Conservation (phyloP, 495 filamentous ascomycete genomes). For the Hypoxylon trugodes region DNA sequence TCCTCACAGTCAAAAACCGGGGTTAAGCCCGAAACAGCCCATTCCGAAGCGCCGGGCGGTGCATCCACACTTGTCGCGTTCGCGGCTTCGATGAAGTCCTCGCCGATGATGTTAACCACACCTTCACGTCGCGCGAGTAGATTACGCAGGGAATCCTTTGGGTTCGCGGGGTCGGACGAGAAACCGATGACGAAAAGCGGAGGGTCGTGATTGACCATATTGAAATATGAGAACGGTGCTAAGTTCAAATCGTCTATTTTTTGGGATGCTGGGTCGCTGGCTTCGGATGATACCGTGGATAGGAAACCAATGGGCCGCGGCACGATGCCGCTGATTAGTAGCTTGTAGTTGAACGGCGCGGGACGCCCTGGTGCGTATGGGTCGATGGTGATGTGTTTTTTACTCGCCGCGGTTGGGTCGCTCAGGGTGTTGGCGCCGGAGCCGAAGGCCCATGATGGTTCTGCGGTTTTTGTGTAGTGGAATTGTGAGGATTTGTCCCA, state of each 20-base stretch:
- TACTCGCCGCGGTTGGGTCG: conserved; percentile 57
- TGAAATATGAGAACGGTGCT: conserved; percentile 86
- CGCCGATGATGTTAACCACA: conserved; percentile 86
- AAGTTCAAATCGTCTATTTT: too few species aligned
- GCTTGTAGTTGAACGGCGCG: conserved; percentile 83
- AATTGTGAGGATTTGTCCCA: conserved; percentile 65
- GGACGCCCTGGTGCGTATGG: conserved; percentile 78
- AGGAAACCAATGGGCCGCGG: conserved; percentile 77
- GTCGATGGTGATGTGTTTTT: conserved; percentile 79
- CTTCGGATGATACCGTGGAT: conserved; percentile 57
- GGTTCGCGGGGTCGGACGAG: conserved; percentile 56
- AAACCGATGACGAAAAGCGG: conserved; percentile 89
- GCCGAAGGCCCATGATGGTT: conserved; percentile 82
- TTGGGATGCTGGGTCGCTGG: conserved; percentile 46
- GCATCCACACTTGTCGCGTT: conserved; percentile 81
- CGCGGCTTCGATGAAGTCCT: conserved; percentile 87
- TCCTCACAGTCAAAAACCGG: conserved; percentile 67
- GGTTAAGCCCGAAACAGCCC: conserved; percentile 79
- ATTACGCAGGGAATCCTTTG: conserved; percentile 83
- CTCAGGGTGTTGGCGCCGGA: conserved; percentile 67
- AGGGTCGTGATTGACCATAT: conserved; percentile 86
- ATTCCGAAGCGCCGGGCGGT: conserved; percentile 82
- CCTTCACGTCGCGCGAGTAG: conserved; percentile 75
- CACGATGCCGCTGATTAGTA: conserved; percentile 86
- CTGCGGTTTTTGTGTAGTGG: conserved; percentile 72